These are phyloP conservation scores for Apiospora kogelbergensis DNA, from an alignment of 2,329 filamentous ascomycete genomes.

Conservation along the genomic window DNA sequence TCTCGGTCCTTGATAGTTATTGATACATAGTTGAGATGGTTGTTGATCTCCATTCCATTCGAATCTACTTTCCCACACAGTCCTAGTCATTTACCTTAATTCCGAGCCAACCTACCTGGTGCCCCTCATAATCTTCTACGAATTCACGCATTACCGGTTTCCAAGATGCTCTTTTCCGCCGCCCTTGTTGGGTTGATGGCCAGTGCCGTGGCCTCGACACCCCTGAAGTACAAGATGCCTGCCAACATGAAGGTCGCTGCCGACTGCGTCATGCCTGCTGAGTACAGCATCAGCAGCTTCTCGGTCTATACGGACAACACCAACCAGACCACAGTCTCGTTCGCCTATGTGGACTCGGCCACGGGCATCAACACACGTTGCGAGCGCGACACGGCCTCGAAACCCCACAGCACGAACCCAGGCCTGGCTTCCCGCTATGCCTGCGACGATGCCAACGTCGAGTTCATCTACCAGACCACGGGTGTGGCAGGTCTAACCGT, in stretches of 20 bases:
- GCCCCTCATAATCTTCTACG: not conserved
- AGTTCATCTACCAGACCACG: conserved; percentile 32
- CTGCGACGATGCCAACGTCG: conserved; percentile 25
- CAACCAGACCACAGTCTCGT: conserved; percentile 22
- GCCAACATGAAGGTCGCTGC: conserved; percentile 19
- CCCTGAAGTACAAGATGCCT: conserved; percentile 26
- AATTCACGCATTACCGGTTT: not conserved
- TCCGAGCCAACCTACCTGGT: not conserved
- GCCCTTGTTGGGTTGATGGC: conserved; percentile 24
- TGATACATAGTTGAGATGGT: no score
- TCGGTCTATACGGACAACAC: conserved; percentile 20
- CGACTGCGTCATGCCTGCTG: conserved; percentile 24
- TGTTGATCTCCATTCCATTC: not conserved
- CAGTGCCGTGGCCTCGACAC: conserved; percentile 21
- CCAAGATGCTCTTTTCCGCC: conserved; percentile 20
- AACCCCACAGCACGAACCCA: conserved; percentile 15
- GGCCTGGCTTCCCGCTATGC: conserved; percentile 24
- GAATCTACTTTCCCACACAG: not conserved
- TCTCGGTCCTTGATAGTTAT: not conserved
- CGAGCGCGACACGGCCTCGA: conserved; percentile 27
- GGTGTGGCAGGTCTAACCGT: conserved; percentile 26
- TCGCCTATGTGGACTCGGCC: conserved; percentile 25
- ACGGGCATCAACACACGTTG: conserved; percentile 29
- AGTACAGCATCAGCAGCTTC: conserved; percentile 27
- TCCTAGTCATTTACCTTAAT: not conserved